Percentiles rank a stretch among this genome's conserved stretches.
Evolutionary conservation across 2,329 filamentous ascomycete genomes (phyloP).

Genomic region (Venturia aucupariae): DNA sequence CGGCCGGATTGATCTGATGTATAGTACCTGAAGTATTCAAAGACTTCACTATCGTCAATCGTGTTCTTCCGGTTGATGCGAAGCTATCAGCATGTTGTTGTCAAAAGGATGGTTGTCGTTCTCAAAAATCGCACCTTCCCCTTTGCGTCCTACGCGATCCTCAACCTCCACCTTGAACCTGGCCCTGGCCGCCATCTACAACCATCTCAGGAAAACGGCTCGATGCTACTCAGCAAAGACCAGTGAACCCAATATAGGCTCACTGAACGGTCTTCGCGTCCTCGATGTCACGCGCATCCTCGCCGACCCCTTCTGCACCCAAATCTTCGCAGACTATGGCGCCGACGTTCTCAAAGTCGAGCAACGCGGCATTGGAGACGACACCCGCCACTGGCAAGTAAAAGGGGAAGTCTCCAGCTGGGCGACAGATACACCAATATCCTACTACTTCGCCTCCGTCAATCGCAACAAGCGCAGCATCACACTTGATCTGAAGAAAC

Average conservation of each 20-base stretch:
- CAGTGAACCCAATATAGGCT: not conserved
- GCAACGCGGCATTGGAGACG: constrained; percentile 24
- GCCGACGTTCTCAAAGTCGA: constrained; percentile 34
- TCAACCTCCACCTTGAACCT: not conserved
- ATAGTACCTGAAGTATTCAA: not conserved
- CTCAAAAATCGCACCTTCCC: not conserved
- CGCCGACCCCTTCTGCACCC: constrained; percentile 16
- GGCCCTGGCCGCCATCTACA: not conserved
- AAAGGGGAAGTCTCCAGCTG: constrained; percentile 22
- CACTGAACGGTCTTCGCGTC: constrained; percentile 4
- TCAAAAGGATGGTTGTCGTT: not conserved
- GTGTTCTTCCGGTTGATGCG: not conserved
- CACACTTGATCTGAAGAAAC: constrained; percentile 31
- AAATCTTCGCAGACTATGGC: constrained; percentile 17
- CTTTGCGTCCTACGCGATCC: not conserved
- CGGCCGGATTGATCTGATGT: not conserved
- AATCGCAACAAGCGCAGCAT: constrained; percentile 39
- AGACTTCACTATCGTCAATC: not conserved
- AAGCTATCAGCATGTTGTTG: not conserved
- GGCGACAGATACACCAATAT: constrained; percentile 27
- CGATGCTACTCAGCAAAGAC: constrained; percentile 1
- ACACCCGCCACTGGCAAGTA: constrained; percentile 26
- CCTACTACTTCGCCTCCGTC: constrained; percentile 35
- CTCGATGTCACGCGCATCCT: constrained; percentile 11
- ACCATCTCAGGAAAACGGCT: not conserved